phyloP scores from a whole-genome alignment of 345 rosid genomes.

The Hibiscus mutabilis region DNA sequence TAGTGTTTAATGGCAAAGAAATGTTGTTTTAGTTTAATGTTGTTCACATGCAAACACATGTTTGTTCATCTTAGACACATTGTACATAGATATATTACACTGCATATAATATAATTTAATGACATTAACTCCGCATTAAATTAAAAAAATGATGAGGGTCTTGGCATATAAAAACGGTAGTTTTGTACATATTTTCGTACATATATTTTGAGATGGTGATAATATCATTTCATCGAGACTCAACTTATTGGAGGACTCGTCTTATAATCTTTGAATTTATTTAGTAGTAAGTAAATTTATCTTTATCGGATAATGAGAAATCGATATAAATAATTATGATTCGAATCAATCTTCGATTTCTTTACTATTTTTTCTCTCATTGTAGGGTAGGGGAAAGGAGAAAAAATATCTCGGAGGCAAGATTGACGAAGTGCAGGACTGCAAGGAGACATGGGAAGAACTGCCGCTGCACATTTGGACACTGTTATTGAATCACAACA shows the following conservation, averaged over 20 bases:
- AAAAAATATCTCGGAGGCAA: not conserved
- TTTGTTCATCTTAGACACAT: slow-evolving; percentile 5
- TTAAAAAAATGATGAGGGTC: not conserved
- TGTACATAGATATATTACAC: not conserved
- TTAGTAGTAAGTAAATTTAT: too few species aligned
- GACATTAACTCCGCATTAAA: not conserved
- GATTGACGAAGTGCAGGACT: slow-evolving; percentile 11
- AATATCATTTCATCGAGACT: too few species aligned
- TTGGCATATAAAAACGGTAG: too few species aligned
- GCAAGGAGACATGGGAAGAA: slow-evolving; percentile 19
- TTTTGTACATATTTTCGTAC: too few species aligned
- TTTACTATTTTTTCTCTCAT: not conserved
- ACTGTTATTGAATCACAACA: slow-evolving; percentile 8
- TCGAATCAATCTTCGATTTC: not conserved
- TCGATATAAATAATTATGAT: too few species aligned
- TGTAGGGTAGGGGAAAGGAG: not conserved
- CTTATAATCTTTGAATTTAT: too few species aligned
- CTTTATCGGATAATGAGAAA: too few species aligned
- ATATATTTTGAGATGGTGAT: too few species aligned
- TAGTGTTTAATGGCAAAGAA: not conserved
- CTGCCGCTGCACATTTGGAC: slow-evolving; percentile 9
- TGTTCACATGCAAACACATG: slow-evolving; percentile 30
- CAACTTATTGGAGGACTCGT: too few species aligned
- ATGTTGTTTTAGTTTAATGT: not conserved
- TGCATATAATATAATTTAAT: not conserved